Evolutionary conservation across 2,329 filamentous ascomycete species (phyloP).

Genomic region (Aspergillus glaucus): DNA sequence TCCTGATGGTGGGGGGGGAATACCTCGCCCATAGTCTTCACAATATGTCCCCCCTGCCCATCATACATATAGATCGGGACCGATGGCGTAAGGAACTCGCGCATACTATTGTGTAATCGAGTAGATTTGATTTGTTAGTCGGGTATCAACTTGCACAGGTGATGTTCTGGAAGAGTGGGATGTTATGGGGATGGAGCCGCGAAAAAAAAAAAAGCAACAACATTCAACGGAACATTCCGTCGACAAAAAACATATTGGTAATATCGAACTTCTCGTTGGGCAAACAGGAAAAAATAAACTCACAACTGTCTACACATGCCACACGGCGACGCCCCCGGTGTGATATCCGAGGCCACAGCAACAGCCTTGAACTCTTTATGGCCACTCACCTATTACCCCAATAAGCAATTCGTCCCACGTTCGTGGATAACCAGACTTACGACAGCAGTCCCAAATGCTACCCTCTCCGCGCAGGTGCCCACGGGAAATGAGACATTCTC

Average conservation of each 20-base stretch:
- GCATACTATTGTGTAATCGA: conserved; percentile 44
- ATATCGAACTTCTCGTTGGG: background rate
- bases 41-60: conserved; percentile 58
- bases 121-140: conserved; percentile 5
- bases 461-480: conserved; percentile 89
- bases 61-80: conserved; percentile 91
- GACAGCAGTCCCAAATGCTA: conserved; percentile 78
- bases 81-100: conserved; percentile 64
- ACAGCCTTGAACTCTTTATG: conserved; percentile 64
- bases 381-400: conserved; percentile 33
- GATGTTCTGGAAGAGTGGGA: background rate
- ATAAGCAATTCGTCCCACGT: conserved; percentile 1
- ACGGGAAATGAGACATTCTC: conserved; percentile 93
- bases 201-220: conserved; percentile 2
- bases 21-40: conserved; percentile 37
- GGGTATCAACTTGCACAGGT: too few relatives aligned
- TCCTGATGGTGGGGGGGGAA: background rate
- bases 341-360: conserved; percentile 76
- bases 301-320: conserved; percentile 95
- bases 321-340: conserved; percentile 64
- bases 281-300: conserved; percentile 7
- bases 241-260: too few relatives aligned
- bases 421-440: conserved; percentile 22
- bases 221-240: too few relatives aligned
- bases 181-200: background rate